Conservation (phyloP, 257 asterid genomes). For the Przewalskia tangutica region DNA sequence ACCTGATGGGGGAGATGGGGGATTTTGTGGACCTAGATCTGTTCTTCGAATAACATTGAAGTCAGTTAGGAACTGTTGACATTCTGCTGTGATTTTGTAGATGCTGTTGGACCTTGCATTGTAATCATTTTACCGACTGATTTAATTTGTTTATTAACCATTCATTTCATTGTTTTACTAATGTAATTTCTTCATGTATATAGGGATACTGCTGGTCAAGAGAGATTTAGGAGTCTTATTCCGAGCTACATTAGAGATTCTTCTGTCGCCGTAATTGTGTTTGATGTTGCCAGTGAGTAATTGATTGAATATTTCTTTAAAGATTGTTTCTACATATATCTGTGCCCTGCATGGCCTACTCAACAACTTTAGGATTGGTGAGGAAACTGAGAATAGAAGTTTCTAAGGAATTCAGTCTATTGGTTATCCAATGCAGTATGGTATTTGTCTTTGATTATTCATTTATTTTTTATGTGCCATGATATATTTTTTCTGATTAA, state of each 20-base stretch:
- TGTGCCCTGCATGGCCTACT: not conserved
- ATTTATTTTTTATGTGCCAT: not conserved
- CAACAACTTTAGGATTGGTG: not conserved
- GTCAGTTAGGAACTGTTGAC: not conserved
- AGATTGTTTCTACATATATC: not conserved
- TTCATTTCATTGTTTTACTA: not conserved
- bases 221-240: conserved; percentile 49
- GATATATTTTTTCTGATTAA: not conserved
- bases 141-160: not conserved
- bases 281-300: conserved; percentile 40
- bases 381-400: not conserved
- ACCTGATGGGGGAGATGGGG: not conserved
- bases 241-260: conserved; percentile 56
- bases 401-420: not conserved
- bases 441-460: not conserved
- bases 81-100: not conserved
- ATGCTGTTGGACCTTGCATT: not conserved
- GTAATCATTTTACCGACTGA: not conserved
- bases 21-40: not conserved
- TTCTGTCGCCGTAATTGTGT: conserved; percentile 46
- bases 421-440: not conserved
- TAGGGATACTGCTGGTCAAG: conserved; percentile 64
- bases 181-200: not conserved
- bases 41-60: not conserved
- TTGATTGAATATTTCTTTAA: not conserved